These are phyloP conservation scores for Jamesozyma piceae DNA, from an alignment of 805 yeast genomes.

Conservation along the genomic window DNA sequence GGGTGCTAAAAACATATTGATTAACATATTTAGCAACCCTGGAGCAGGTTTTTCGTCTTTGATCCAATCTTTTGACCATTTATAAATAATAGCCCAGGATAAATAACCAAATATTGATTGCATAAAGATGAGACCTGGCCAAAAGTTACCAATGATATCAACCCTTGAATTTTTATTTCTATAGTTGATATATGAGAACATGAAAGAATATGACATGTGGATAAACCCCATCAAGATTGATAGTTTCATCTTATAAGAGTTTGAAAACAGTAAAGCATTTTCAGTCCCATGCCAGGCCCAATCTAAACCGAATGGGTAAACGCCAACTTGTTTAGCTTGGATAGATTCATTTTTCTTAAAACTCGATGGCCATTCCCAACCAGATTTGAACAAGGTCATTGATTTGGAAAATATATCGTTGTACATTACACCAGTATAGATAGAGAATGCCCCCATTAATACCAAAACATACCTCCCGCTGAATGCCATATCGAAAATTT, in stretches of 20 bases:
- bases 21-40: conserved; percentile 86
- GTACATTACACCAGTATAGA: conserved; percentile 90
- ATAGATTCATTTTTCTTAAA: conserved; percentile 64
- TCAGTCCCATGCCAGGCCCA: conserved; percentile 97
- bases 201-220: conserved; percentile 87
- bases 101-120: conserved; percentile 93
- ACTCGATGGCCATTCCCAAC: conserved; percentile 87
- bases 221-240: conserved; percentile 88
- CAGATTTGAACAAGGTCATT: conserved; percentile 76
- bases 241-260: conserved; percentile 95
- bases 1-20: conserved; percentile 90
- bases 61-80: conserved; percentile 92
- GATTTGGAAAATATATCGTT: conserved; percentile 90
- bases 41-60: conserved; percentile 75
- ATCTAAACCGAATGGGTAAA: conserved; percentile 81
- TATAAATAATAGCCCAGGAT: conserved; percentile 75
- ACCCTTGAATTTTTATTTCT: conserved; percentile 56
- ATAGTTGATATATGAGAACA: conserved; percentile 78
- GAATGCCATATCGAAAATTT: conserved; percentile 93
- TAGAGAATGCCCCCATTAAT: conserved; percentile 89
- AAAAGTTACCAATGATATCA: conserved; percentile 84
- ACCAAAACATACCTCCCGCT: conserved; percentile 84
- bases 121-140: conserved; percentile 92
- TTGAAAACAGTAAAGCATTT: conserved; percentile 78
- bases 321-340: conserved; percentile 55